Evolutionary conservation across 2,329 filamentous ascomycete species (phyloP), one percentile per base, ranked within the genome.

Genomic region (Fusarium newnesense): DNA sequence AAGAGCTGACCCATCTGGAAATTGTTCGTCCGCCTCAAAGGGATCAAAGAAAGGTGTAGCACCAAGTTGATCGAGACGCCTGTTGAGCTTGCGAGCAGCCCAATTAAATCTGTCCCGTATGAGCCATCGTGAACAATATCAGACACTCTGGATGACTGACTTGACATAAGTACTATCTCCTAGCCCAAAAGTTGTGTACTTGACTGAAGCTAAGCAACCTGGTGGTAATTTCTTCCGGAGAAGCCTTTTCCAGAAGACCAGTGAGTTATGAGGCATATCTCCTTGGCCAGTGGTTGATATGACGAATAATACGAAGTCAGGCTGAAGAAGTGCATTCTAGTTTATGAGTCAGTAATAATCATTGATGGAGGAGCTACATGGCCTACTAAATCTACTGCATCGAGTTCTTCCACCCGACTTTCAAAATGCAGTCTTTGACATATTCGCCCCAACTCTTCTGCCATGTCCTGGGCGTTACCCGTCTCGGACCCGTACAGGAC

Each of bases 131-230:
- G 24, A 43, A n/a, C 9, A 24, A 7, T n/a, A 50, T 49, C 18
- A 9, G 21, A 28, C 18, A 32, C 24, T 18, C 7, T 47, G 16
- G n/a, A 4, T 30, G 9, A 80, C 88, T 73, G 85, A 96, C 92
- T 97, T 96, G 63, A 93, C 88, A 86, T 99, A 99, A 3, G 95
- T 97, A 78, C 93, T 97, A 82, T 99, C 96, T 2, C 96, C 96
- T 2, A 98, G 87, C 2, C 96, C 96, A 85, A 98, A 97, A 0
- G 92, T 93, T 7, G 94, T 92, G 82, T 97, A 98, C 3, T 85
- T 87, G 70, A 97, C 84, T 39, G 88, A 87, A 42, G 85, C 80
- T 43, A 99, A 85, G 76, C 92, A 95, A 21, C 88, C 89, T 7
- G 91, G 86, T 18, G 92, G 89, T 34, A 99, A 87, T 75, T 90